Conservation (phyloP, 2,329 filamentous ascomycete species). For the Tolypocladium tundrense region DNA sequence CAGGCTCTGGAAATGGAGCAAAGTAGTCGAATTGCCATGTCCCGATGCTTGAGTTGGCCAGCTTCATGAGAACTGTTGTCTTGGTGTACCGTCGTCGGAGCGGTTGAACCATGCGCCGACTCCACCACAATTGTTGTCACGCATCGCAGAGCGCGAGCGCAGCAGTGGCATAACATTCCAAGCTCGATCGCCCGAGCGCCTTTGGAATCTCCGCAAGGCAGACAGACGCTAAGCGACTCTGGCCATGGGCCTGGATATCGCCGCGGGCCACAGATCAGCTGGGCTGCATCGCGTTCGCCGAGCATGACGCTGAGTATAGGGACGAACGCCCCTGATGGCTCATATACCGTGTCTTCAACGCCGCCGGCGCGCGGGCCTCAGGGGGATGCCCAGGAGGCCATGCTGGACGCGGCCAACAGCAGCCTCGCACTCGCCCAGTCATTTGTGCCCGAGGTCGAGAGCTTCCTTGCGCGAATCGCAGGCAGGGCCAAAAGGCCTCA, state of each 20-base stretch:
- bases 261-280: background rate
- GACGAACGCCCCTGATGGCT: background rate
- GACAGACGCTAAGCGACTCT: background rate
- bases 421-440: conserved; percentile 4
- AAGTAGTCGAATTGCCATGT: background rate
- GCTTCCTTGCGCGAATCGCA: conserved; percentile 5
- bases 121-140: background rate
- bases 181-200: background rate
- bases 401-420: conserved; percentile 5
- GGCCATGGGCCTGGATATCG: background rate
- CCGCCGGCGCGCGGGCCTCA: background rate
- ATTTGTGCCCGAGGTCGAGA: conserved; percentile 10
- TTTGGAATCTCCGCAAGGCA: background rate
- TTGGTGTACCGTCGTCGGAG: background rate
- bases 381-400: background rate
- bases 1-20: background rate
- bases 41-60: background rate
- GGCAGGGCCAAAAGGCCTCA: conserved; percentile 3
- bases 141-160: background rate
- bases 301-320: background rate
- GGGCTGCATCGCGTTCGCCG: background rate
- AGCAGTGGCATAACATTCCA: background rate
- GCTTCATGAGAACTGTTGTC: background rate
- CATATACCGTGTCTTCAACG: background rate
- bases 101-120: conserved; percentile 1